A percentile compares a stretch with the other conserved stretches of the same genome.
phyloP scores from a whole-genome alignment of 1,284 basidiomycete genomes.

The Sporisorium graminicola region DNA sequence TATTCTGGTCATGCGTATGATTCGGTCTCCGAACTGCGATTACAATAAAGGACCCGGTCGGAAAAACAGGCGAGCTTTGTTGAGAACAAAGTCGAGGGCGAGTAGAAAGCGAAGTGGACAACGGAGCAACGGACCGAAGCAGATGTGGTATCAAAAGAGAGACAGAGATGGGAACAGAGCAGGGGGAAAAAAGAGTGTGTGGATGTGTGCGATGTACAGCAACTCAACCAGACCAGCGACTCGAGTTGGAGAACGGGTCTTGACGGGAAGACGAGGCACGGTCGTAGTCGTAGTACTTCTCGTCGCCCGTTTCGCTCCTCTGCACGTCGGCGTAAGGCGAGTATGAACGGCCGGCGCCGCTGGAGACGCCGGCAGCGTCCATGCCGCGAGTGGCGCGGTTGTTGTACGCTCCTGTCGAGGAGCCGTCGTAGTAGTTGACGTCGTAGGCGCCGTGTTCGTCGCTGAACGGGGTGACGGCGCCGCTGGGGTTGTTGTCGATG shows the following conservation, averaged over 20 bases:
- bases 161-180: neutral
- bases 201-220: too few species aligned
- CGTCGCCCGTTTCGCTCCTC: conserved; percentile 15
- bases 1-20: neutral
- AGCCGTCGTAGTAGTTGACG: conserved; percentile 54
- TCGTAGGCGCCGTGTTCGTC: conserved; percentile 50
- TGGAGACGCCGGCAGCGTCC: conserved; percentile 34
- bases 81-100: neutral
- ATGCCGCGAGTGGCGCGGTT: conserved; percentile 42
- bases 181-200: conserved; percentile 8
- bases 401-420: conserved; percentile 35
- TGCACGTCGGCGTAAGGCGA: conserved; percentile 53
- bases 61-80: neutral
- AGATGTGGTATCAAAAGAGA: conserved; percentile 20
- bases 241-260: conserved; percentile 31
- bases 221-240: conserved; percentile 33
- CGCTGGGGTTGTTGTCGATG: conserved; percentile 18
- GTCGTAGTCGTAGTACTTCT: conserved; percentile 28
- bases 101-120: conserved; percentile 16
- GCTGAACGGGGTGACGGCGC: conserved; percentile 27
- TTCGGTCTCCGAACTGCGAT: conserved; percentile 3
- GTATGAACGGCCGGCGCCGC: conserved; percentile 24
- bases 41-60: conserved; percentile 3
- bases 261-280: conserved; percentile 15
- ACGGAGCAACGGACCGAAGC: conserved; percentile 1